These are phyloP conservation scores for Pharus latifolius DNA, from an alignment of 176 grass and related monocot genomes.

Conservation along the genomic window DNA sequence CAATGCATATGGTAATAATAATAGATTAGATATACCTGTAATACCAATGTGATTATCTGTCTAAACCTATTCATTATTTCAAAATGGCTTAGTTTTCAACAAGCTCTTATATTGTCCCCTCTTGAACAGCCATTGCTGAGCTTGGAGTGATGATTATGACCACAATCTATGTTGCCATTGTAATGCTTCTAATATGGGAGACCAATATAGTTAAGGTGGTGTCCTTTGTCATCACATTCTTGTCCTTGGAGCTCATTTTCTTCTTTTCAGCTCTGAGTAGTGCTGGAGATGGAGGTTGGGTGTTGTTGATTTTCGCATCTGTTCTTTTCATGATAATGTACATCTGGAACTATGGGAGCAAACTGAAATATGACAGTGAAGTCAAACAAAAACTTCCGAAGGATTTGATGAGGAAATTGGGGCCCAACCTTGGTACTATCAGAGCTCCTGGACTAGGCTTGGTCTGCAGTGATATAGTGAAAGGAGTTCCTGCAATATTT, in stretches of 20 bases:
- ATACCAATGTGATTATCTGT: neutral
- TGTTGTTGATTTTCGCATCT: slow-evolving; percentile 59
- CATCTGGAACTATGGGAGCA: slow-evolving; percentile 94
- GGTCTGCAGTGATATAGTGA: slow-evolving; percentile 78
- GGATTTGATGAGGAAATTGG: slow-evolving; percentile 79
- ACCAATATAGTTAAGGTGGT: slow-evolving; percentile 47
- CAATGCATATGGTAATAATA: slow-evolving; percentile 80
- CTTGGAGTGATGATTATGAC: slow-evolving; percentile 95
- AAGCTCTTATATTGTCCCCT: slow-evolving; percentile 8
- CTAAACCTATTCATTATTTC: slow-evolving; percentile 1
- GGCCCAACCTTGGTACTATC: slow-evolving; percentile 85
- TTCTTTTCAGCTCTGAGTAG: slow-evolving; percentile 82
- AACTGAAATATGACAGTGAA: slow-evolving; percentile 93
- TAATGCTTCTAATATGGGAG: slow-evolving; percentile 99
- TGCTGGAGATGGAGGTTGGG: slow-evolving; percentile 91
- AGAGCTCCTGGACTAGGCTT: slow-evolving; percentile 90
- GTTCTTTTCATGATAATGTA: slow-evolving; percentile 64
- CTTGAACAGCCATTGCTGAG: slow-evolving; percentile 72
- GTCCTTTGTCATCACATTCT: slow-evolving; percentile 60
- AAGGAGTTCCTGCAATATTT: slow-evolving; percentile 90
- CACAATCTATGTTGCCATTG: slow-evolving; percentile 74
- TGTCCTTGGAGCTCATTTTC: slow-evolving; percentile 69
- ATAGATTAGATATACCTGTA: slow-evolving; percentile 5
- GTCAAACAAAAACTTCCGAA: slow-evolving; percentile 78
- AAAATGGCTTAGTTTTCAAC: neutral